phyloP scores from a whole-genome alignment of 768 basidiomycete species.

The Leccinum olivaceopallidum region DNA sequence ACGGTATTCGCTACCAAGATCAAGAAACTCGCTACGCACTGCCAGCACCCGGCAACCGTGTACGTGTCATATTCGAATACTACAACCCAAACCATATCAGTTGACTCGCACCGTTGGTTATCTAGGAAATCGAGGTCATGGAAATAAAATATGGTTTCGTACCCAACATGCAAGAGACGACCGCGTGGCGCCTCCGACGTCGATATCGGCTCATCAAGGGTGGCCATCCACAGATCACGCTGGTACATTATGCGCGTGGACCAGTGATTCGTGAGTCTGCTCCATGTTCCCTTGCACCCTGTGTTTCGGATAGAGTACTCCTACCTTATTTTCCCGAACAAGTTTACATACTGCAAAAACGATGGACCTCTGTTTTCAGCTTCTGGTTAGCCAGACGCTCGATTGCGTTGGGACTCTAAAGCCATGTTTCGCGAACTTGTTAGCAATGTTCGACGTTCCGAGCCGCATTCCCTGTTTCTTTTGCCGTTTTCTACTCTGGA shows the following conservation, averaged over 20 bases:
- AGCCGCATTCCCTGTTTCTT: background rate
- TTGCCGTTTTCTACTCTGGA: constrained; percentile 14
- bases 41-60: constrained; percentile 54
- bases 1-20: constrained; percentile 79
- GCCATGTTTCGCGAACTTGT: background rate
- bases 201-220: constrained; percentile 74
- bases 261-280: constrained; percentile 55
- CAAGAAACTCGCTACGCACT: constrained; percentile 58
- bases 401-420: background rate
- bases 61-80: constrained; percentile 36
- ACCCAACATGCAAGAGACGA: constrained; percentile 60
- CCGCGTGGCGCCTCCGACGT: constrained; percentile 67
- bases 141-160: constrained; percentile 78
- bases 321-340: constrained; percentile 7
- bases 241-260: constrained; percentile 77
- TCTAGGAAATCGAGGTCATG: constrained; percentile 73
- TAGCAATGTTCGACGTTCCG: background rate
- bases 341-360: background rate
- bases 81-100: background rate
- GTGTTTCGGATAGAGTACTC: constrained; percentile 22
- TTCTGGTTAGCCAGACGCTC: background rate
- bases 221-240: constrained; percentile 68
- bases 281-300: background rate
- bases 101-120: background rate
- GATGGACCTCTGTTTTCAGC: background rate